phyloP scores from a whole-genome alignment of 176 grass and related monocot genomes.

The Cocos nucifera region DNA sequence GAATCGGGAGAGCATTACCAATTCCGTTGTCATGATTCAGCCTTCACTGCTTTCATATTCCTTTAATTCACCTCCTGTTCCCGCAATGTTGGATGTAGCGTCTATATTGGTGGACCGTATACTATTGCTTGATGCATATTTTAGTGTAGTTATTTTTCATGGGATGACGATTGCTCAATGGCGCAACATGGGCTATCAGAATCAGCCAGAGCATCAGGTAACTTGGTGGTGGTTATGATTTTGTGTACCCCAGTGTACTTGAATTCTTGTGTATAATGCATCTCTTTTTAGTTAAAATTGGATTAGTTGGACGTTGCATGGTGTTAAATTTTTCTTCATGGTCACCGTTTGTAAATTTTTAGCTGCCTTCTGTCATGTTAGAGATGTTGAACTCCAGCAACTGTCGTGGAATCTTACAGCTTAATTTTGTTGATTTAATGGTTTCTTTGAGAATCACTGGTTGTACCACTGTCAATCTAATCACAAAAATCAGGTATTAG shows the following conservation, averaged over 20 bases:
- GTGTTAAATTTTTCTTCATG: no score
- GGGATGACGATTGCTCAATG: slow-evolving; percentile 96
- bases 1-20: slow-evolving; percentile 81
- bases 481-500: no score
- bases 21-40: slow-evolving; percentile 96
- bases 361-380: no score
- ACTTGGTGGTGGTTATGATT: background rate
- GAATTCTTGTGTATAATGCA: slow-evolving; percentile 1
- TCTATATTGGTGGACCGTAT: slow-evolving; percentile 82
- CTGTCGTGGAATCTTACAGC: no score
- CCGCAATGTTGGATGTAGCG: slow-evolving; percentile 85
- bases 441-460: no score
- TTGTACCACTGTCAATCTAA: no score
- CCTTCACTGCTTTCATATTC: slow-evolving; percentile 86
- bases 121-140: slow-evolving; percentile 94
- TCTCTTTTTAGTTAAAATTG: background rate
- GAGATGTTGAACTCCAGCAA: no score
- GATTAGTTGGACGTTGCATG: no score
- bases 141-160: slow-evolving; percentile 96
- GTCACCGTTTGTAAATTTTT: no score
- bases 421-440: no score
- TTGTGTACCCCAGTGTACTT: background rate
- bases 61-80: slow-evolving; percentile 72
- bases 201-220: slow-evolving; percentile 97
- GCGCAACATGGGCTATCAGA: slow-evolving; percentile 97